A percentile compares a stretch with the other conserved stretches of the same genome.
Evolutionary conservation across 2,329 filamentous ascomycete species (phyloP).

Genomic region (Pestalotiopsis sp.): DNA sequence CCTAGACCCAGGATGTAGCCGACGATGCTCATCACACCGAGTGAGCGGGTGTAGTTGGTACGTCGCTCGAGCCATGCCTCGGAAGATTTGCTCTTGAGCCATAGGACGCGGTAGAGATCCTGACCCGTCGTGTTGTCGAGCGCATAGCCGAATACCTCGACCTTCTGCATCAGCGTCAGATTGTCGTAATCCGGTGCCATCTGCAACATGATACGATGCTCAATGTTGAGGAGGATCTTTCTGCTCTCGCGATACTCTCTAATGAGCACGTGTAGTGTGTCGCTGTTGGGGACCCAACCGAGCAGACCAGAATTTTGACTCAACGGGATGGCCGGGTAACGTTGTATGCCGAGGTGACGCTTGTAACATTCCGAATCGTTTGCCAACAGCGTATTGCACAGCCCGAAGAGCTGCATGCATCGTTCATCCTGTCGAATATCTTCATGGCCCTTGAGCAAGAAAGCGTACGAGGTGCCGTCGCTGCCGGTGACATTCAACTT

Average conservation of each 20-base stretch:
- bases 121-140: conserved; percentile 99
- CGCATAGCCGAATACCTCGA: conserved; percentile 98
- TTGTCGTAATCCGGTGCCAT: conserved; percentile 99
- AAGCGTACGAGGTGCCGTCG: conserved; percentile 85
- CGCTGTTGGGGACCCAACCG: conserved; percentile 96
- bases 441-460: conserved; percentile 96
- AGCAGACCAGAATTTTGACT: conserved; percentile 95
- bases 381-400: conserved; percentile 92
- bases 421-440: conserved; percentile 98
- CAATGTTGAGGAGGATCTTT: conserved; percentile 97
- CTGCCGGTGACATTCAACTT: conserved; percentile 88
- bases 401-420: conserved; percentile 98
- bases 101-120: conserved; percentile 95
- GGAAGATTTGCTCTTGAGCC: conserved; percentile 98
- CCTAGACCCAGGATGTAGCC: conserved; percentile 97
- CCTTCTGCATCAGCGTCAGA: conserved; percentile 98
- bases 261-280: conserved; percentile 95
- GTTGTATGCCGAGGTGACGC: conserved; percentile 92
- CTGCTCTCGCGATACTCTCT: conserved; percentile 95
- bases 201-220: conserved; percentile 99
- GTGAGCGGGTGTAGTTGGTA: conserved; percentile 97
- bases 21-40: conserved; percentile 99
- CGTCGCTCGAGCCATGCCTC: conserved; percentile 97
- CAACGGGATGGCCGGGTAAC: conserved; percentile 94
- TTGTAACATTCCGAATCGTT: conserved; percentile 97